A percentile compares a stretch with the other conserved stretches of the same genome.
Evolutionary conservation across 176 grass and related monocot species (phyloP).

Genomic region (Cocos nucifera): DNA sequence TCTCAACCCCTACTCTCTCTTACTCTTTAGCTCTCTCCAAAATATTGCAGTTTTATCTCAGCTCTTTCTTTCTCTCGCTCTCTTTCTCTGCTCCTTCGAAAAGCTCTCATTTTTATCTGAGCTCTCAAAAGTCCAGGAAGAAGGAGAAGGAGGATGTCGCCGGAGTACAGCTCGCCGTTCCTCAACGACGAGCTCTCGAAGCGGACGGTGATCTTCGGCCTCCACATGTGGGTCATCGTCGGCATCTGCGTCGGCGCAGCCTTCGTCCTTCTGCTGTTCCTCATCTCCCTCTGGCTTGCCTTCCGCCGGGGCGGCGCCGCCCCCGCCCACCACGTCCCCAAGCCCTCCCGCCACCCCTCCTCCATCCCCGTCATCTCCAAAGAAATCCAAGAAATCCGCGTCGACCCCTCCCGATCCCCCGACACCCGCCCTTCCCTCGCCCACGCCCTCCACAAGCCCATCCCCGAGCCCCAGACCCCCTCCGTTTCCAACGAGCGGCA

Average conservation of each 20-base stretch:
- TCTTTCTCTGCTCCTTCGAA: not conserved
- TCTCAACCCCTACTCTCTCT: too few species aligned
- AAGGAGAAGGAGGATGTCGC: not conserved
- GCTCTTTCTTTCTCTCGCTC: not conserved
- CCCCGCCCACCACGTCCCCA: constrained; percentile 7
- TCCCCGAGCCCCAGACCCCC: constrained; percentile 6
- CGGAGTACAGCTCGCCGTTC: constrained; percentile 28
- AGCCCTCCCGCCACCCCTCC: constrained; percentile 15
- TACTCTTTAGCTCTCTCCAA: not conserved
- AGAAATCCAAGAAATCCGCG: constrained; percentile 90
- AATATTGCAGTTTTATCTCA: not conserved
- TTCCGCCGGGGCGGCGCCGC: constrained; percentile 20
- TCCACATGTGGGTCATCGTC: constrained; percentile 81
- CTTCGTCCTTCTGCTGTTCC: constrained; percentile 71
- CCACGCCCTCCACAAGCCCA: not conserved
- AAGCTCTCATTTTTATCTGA: not conserved
- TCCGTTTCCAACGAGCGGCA: constrained; percentile 19
- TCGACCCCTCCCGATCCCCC: constrained; percentile 41
- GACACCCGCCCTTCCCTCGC: constrained; percentile 11
- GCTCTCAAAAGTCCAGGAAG: too few species aligned
- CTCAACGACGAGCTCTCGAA: constrained; percentile 62
- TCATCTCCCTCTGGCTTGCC: constrained; percentile 61
- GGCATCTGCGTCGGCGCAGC: constrained; percentile 60
- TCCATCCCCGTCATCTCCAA: constrained; percentile 73
- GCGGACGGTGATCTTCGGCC: constrained; percentile 62